Evolutionary conservation across 2,329 filamentous ascomycete genomes (phyloP).

Genomic region (Diaporthe sp.): DNA sequence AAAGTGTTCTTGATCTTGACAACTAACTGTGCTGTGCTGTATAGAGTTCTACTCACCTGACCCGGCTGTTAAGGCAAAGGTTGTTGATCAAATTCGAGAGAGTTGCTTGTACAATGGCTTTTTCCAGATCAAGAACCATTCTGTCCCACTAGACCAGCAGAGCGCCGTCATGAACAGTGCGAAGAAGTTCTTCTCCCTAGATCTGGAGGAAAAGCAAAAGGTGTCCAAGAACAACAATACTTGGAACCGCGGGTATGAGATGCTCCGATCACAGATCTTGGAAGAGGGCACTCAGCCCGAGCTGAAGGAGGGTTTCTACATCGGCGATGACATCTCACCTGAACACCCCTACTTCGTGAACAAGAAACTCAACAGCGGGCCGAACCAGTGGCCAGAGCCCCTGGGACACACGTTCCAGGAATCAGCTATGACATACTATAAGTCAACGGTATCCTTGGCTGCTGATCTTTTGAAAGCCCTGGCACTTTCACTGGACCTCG

Average conservation of each 20-base stretch:
- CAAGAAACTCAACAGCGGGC: slow-evolving; percentile 55
- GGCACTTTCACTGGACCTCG: slow-evolving; percentile 54
- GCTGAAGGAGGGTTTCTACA: slow-evolving; percentile 59
- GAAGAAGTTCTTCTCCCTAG: slow-evolving; percentile 63
- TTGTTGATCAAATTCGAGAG: slow-evolving; percentile 55
- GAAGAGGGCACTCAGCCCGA: slow-evolving; percentile 59
- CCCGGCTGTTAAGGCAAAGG: slow-evolving; percentile 45
- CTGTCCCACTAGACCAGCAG: slow-evolving; percentile 57
- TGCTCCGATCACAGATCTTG: slow-evolving; percentile 58
- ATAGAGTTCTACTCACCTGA: slow-evolving; percentile 41
- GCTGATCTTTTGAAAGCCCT: slow-evolving; percentile 55
- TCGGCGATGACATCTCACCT: slow-evolving; percentile 56
- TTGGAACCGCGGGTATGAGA: slow-evolving; percentile 63
- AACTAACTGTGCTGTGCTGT: neutral
- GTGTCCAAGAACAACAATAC: slow-evolving; percentile 54
- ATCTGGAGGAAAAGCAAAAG: slow-evolving; percentile 58
- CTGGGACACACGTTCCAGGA: slow-evolving; percentile 53
- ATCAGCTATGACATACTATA: slow-evolving; percentile 55
- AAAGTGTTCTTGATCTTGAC: no score
- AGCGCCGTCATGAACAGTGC: slow-evolving; percentile 56
- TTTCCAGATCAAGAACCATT: slow-evolving; percentile 66
- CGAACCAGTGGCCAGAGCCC: slow-evolving; percentile 59
- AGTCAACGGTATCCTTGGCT: slow-evolving; percentile 55
- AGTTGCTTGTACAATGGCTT: slow-evolving; percentile 65
- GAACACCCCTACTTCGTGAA: slow-evolving; percentile 56